Evolutionary conservation across 495 filamentous ascomycete species (phyloP).

Genomic region (Aspergillus carlsbadensis): DNA sequence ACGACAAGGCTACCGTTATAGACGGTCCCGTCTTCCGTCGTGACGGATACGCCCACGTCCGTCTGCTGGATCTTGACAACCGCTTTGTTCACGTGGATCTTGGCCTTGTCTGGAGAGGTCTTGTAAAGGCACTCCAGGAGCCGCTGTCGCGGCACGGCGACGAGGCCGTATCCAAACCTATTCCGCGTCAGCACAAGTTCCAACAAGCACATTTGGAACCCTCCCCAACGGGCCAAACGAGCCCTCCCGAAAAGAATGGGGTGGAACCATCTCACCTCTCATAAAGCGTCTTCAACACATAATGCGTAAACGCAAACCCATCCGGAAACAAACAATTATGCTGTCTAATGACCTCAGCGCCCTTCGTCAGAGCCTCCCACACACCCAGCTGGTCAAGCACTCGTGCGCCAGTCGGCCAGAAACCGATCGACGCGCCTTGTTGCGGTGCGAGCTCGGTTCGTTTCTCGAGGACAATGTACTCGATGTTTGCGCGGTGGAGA

Average conservation of each 20-base stretch:
- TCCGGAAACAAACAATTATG: conserved; percentile 10
- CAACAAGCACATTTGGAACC: too few relatives aligned
- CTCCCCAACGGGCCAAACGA: too few relatives aligned
- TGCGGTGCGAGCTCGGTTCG: conserved; percentile 32
- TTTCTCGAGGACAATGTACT: conserved; percentile 50
- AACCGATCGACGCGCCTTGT: conserved; percentile 36
- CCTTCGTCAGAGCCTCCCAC: conserved; percentile 26
- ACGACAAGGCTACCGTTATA: conserved; percentile 42
- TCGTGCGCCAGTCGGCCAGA: conserved; percentile 33
- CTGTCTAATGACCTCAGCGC: conserved; percentile 7
- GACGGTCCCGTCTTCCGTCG: conserved; percentile 1
- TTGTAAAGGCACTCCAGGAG: conserved; percentile 28
- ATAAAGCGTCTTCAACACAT: neutral
- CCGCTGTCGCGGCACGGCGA: conserved; percentile 31
- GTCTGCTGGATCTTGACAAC: conserved; percentile 16
- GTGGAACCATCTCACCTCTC: conserved; percentile 7
- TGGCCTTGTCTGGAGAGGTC: conserved; percentile 7
- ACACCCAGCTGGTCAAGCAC: conserved; percentile 50
- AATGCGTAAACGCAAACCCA: conserved; percentile 13
- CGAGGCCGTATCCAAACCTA: conserved; percentile 24
- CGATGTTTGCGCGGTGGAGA: conserved; percentile 44
- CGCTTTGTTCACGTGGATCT: conserved; percentile 9
- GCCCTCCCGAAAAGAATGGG: too few relatives aligned
- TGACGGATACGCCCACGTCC: conserved; percentile 1
- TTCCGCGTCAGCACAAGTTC: neutral